These are phyloP conservation scores for Halophytophthora polymorphica DNA, from an alignment of 352 stramenopile species.

Conservation along the genomic window DNA sequence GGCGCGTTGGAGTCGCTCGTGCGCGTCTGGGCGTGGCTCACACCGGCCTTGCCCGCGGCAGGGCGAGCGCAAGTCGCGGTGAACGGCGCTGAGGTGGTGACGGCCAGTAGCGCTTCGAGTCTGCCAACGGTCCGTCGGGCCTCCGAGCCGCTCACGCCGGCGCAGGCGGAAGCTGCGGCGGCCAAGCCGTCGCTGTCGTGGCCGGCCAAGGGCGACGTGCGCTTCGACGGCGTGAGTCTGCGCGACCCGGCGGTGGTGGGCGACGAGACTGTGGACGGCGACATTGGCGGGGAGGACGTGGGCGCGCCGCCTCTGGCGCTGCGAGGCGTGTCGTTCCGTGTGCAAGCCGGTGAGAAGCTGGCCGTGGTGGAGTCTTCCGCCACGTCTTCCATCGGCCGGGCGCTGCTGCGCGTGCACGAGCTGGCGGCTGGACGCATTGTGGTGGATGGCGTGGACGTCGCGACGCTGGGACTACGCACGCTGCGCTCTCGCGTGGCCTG, in stretches of 20 bases:
- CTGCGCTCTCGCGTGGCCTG: slow-evolving; percentile 89
- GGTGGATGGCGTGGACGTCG: slow-evolving; percentile 91
- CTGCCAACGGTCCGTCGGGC: slow-evolving; percentile 17
- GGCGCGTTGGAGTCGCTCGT: slow-evolving; percentile 87
- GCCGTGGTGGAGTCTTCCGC: slow-evolving; percentile 85
- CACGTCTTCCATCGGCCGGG: slow-evolving; percentile 89
- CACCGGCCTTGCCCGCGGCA: slow-evolving; percentile 20
- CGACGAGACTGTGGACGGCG: slow-evolving; percentile 25
- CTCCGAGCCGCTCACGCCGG: slow-evolving; percentile 15
- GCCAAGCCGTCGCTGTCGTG: slow-evolving; percentile 60
- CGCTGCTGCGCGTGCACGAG: slow-evolving; percentile 93
- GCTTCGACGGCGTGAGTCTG: slow-evolving; percentile 90
- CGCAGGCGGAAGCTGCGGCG: slow-evolving; percentile 12
- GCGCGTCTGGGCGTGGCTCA: slow-evolving; percentile 71
- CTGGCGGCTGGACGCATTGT: slow-evolving; percentile 85
- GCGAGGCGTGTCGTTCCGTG: slow-evolving; percentile 63
- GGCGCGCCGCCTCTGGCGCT: slow-evolving; percentile 36
- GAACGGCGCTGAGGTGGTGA: slow-evolving; percentile 23
- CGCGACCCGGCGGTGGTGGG: slow-evolving; percentile 62
- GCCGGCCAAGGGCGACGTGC: slow-evolving; percentile 81
- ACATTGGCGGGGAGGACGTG: slow-evolving; percentile 54
- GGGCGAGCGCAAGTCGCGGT: slow-evolving; percentile 21
- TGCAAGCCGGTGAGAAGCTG: slow-evolving; percentile 84
- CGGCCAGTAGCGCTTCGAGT: slow-evolving; percentile 17
- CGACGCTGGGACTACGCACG: slow-evolving; percentile 77